Evolutionary conservation across 2,329 filamentous ascomycete genomes (phyloP).

Genomic region (Tolypocladium nubicola): DNA sequence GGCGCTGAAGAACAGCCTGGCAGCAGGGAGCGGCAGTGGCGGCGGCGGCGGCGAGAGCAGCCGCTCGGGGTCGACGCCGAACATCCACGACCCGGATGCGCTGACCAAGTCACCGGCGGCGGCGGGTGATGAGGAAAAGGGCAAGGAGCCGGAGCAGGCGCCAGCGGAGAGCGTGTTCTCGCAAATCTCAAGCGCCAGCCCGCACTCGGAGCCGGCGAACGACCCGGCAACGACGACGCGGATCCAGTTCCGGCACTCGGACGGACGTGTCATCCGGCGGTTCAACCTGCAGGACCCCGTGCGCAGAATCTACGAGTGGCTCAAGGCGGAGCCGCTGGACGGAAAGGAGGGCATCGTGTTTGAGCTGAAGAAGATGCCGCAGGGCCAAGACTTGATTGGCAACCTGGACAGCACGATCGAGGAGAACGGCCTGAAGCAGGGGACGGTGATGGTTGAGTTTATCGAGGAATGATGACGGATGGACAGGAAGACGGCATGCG

Average conservation of each 20-base stretch:
- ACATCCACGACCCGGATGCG: slow-evolving; percentile 73
- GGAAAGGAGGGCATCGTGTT: slow-evolving; percentile 71
- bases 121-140: slow-evolving; percentile 27
- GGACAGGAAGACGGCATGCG: not conserved
- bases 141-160: slow-evolving; percentile 39
- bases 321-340: slow-evolving; percentile 78
- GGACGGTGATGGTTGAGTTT: slow-evolving; percentile 92
- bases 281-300: slow-evolving; percentile 71
- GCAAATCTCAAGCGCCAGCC: slow-evolving; percentile 58
- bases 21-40: slow-evolving; percentile 22
- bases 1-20: slow-evolving; percentile 81
- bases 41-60: slow-evolving; percentile 16
- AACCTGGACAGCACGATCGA: slow-evolving; percentile 63
- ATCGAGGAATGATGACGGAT: slow-evolving; percentile 38
- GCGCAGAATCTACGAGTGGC: slow-evolving; percentile 84
- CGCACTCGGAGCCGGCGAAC: slow-evolving; percentile 68
- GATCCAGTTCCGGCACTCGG: slow-evolving; percentile 85
- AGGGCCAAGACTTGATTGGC: slow-evolving; percentile 73
- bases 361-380: slow-evolving; percentile 73
- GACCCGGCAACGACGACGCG: slow-evolving; percentile 66
- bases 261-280: slow-evolving; percentile 75
- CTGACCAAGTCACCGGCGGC: slow-evolving; percentile 56
- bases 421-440: slow-evolving; percentile 80
- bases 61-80: slow-evolving; percentile 30
- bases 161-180: slow-evolving; percentile 42